Conservation (phyloP, 768 basidiomycete species). For the Pisolithus tinctorius region DNA sequence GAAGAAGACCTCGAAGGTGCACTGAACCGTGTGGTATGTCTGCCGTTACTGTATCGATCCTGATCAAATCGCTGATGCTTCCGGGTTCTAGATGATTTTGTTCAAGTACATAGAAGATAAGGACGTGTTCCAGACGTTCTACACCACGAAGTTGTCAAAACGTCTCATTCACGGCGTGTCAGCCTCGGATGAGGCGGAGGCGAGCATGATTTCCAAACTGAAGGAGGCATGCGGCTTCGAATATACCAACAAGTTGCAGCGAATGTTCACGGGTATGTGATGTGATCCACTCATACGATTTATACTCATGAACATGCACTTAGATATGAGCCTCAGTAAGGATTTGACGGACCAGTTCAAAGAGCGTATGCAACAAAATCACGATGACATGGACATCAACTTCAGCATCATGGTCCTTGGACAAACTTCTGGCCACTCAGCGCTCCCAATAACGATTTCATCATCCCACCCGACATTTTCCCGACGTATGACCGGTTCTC, state of each 20-base stretch:
- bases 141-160: slow-evolving; percentile 88
- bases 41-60: neutral
- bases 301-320: slow-evolving; percentile 1
- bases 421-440: slow-evolving; percentile 95
- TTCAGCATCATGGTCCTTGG: slow-evolving; percentile 89
- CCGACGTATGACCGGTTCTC: slow-evolving; percentile 88
- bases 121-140: slow-evolving; percentile 98
- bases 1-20: slow-evolving; percentile 87
- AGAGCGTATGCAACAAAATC: slow-evolving; percentile 82
- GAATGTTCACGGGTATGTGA: slow-evolving; percentile 86
- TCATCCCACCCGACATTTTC: slow-evolving; percentile 81
- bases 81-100: slow-evolving; percentile 69
- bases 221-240: slow-evolving; percentile 97
- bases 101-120: slow-evolving; percentile 99
- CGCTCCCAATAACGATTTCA: slow-evolving; percentile 78
- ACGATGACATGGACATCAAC: slow-evolving; percentile 82
- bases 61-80: slow-evolving; percentile 3
- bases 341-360: slow-evolving; percentile 95
- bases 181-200: slow-evolving; percentile 93
- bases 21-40: slow-evolving; percentile 78
- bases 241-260: slow-evolving; percentile 91
- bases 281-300: neutral
- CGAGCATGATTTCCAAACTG: slow-evolving; percentile 96
- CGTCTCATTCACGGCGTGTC: slow-evolving; percentile 88
- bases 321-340: slow-evolving; percentile 93